phyloP scores from a whole-genome alignment of 306 rosid genomes.

The Glycine latifolia region DNA sequence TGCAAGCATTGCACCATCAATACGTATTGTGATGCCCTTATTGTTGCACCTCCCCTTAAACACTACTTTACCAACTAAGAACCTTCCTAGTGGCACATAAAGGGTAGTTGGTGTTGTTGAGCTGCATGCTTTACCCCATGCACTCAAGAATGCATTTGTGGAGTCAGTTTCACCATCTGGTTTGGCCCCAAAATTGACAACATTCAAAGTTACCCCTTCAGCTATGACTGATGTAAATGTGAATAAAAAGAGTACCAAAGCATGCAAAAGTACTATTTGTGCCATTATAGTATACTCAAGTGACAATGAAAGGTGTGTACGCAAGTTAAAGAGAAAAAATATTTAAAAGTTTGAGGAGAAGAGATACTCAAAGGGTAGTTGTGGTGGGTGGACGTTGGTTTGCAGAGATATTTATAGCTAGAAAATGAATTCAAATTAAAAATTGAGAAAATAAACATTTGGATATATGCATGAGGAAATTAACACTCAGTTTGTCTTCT shows the following conservation, averaged over 20 bases:
- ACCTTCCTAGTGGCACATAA: constrained; percentile 56
- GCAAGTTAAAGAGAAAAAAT: background rate
- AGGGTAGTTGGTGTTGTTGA: constrained; percentile 33
- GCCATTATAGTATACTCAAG: constrained; percentile 24
- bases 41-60: constrained; percentile 60
- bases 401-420: constrained; percentile 39
- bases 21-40: constrained; percentile 45
- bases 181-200: constrained; percentile 59
- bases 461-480: background rate
- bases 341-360: background rate
- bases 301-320: background rate
- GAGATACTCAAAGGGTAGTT: background rate
- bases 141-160: constrained; percentile 48
- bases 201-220: constrained; percentile 53
- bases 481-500: background rate
- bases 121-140: constrained; percentile 59
- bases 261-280: background rate
- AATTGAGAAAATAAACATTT: background rate
- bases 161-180: constrained; percentile 57
- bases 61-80: constrained; percentile 32
- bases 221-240: constrained; percentile 5
- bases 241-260: constrained; percentile 15
- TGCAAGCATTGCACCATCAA: constrained; percentile 59
- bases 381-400: constrained; percentile 1
- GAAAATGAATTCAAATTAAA: constrained; percentile 1